Evolutionary conservation across 2,329 filamentous ascomycete genomes (phyloP).

Genomic region (Huntiella omanensis): DNA sequence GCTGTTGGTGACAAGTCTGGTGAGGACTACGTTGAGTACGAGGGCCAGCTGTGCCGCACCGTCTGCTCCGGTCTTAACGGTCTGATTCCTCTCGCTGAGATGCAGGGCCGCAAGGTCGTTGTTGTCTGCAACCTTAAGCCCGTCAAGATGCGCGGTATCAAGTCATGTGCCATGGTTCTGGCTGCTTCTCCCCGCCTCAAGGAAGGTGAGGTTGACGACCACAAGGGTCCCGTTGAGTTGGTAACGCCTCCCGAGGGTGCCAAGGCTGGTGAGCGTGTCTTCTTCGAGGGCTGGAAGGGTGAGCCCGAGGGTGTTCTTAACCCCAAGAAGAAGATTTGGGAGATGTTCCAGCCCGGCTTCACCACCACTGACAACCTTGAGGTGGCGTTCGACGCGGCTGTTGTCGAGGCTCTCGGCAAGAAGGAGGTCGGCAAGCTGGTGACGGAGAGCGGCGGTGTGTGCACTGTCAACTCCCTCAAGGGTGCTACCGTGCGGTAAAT

Average conservation of each 20-base stretch:
- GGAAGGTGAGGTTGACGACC: constrained; percentile 68
- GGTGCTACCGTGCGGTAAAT: constrained; percentile 64
- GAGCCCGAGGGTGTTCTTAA: constrained; percentile 87
- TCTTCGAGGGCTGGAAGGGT: constrained; percentile 86
- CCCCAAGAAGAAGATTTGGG: constrained; percentile 99
- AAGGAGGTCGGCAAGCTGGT: constrained; percentile 50
- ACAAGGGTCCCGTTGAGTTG: constrained; percentile 81
- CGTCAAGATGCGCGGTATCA: constrained; percentile 89
- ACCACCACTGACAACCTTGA: constrained; percentile 66
- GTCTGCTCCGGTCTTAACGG: constrained; percentile 96
- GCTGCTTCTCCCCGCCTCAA: constrained; percentile 72
- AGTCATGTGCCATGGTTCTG: constrained; percentile 72
- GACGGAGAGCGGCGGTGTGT: constrained; percentile 59
- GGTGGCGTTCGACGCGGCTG: constrained; percentile 69
- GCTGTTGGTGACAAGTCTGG: constrained; percentile 77
- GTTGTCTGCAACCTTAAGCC: constrained; percentile 97
- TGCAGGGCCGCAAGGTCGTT: constrained; percentile 91
- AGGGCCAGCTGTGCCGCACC: constrained; percentile 79
- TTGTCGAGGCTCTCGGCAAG: constrained; percentile 58
- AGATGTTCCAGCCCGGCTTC: constrained; percentile 89
- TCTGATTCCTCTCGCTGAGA: constrained; percentile 76
- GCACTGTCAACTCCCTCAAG: constrained; percentile 65
- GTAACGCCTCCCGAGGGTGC: constrained; percentile 64
- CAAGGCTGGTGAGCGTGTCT: constrained; percentile 70
- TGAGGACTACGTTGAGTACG: constrained; percentile 79